Evolutionary conservation across 192 early-diverging fungal genomes (phyloP).

Genomic region (Backusella australiensis): DNA sequence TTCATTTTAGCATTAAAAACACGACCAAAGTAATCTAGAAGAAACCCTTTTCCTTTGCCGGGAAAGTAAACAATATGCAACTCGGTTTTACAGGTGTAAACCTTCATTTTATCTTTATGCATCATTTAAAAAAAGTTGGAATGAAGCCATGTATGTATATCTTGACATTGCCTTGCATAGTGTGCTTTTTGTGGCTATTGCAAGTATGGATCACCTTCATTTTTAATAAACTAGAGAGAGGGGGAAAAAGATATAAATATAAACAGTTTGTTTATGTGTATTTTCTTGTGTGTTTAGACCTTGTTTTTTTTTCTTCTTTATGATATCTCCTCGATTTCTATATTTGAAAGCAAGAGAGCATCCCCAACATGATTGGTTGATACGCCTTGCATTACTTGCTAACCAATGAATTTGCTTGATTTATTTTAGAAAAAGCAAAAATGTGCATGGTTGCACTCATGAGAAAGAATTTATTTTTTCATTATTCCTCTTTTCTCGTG

Average conservation of each 20-base stretch:
- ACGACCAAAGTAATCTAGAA: neutral
- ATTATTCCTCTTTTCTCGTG: neutral
- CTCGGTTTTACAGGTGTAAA: neutral
- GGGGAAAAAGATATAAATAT: too few relatives aligned
- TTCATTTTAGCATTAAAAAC: neutral
- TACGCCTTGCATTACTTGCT: neutral
- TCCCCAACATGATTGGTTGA: neutral
- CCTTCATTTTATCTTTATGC: neutral
- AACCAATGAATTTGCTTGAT: neutral
- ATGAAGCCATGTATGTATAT: neutral
- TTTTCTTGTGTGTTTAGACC: neutral
- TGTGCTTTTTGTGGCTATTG: neutral
- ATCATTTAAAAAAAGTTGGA: neutral
- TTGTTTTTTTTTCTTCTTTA: neutral
- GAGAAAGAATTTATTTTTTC: neutral
- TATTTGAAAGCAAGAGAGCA: neutral
- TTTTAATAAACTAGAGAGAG: too few relatives aligned
- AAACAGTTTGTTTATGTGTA: too few relatives aligned
- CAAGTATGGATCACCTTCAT: too few relatives aligned
- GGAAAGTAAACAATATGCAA: neutral
- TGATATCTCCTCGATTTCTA: neutral
- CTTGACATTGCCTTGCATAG: neutral
- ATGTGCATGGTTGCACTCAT: neutral
- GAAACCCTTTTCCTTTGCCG: neutral
- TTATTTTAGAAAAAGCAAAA: neutral